Base-by-base conservation (phyloP, 2,329 filamentous ascomycete species). In the Leptographium wingfieldii region DNA sequence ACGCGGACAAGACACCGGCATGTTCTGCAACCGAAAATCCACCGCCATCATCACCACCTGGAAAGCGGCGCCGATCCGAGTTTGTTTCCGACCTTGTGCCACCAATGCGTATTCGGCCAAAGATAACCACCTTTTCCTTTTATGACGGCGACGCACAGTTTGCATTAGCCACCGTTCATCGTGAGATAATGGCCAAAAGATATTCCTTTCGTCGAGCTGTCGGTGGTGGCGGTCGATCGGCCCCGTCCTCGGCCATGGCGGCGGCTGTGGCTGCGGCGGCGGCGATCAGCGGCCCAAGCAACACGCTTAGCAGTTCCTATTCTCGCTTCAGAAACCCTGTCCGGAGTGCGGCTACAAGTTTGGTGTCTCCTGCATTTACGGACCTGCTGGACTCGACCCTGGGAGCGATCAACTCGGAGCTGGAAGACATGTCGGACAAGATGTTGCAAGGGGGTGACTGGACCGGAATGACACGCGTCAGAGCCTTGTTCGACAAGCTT, bases 1-100 rank as follows among this genome's bases (percentile, higher is more conserved):
- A 19, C 14, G 31, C 19, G 14, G 22, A 22, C 22, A 22, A 22
- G 22, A 22, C 22, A 22, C 22, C 22, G 22, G 22, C 22, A 22
- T 22, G 22, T 22, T 22, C 29, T 16, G 27, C 56, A 3, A 19
- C 19, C 1, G 81, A 76, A 78, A 80, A 76, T 74, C 19, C 31
- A 10, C 77, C 60, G 5, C 62, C 63, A 1, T 55, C 57, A 3
- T 64, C 61, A 1, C 63, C 63, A 0, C 61, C 62, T 0, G 62
- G 53, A 10, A 65, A 65, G 54, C 54, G 63, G 7, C 56, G 59
- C 5, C 62, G 63, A 1, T 60, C 63, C 31, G 63, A 64, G 12
- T 65, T 65, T 38, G 48, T 56, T 1, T 65, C 63, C 1, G 62
- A 64, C 27, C 61, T 65, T 2, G 48, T 22, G 16, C 63, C 62